A percentile compares a stretch with the other conserved stretches of the same genome.
Conservation (phyloP, 768 basidiomycete genomes). For the Rhizopogon roseolus region DNA sequence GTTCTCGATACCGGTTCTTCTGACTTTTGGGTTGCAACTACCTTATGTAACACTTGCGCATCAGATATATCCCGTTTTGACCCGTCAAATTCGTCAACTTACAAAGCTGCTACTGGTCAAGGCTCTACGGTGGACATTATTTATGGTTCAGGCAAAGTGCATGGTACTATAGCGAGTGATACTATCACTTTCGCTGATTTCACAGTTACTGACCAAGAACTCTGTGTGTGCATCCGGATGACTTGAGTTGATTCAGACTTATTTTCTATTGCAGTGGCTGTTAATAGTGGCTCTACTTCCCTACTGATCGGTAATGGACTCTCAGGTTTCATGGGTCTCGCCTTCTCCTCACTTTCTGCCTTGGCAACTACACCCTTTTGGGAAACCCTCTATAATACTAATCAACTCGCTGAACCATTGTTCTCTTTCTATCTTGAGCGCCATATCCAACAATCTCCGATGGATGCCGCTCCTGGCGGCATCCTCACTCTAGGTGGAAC, state of each 20-base stretch:
- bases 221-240: conserved; percentile 36
- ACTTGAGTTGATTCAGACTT: background rate
- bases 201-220: conserved; percentile 45
- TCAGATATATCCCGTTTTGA: conserved; percentile 39
- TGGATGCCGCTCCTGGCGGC: conserved; percentile 51
- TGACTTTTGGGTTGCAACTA: conserved; percentile 82
- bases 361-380: conserved; percentile 62
- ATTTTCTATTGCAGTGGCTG: conserved; percentile 45
- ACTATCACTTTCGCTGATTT: conserved; percentile 65
- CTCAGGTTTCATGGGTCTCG: conserved; percentile 77
- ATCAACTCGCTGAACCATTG: conserved; percentile 43
- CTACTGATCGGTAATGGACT: conserved; percentile 44
- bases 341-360: conserved; percentile 55
- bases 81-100: conserved; percentile 34
- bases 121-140: conserved; percentile 32
- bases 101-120: conserved; percentile 13
- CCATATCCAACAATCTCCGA: conserved; percentile 30
- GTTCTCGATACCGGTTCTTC: conserved; percentile 90
- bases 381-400: conserved; percentile 42
- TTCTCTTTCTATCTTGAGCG: conserved; percentile 67
- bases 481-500: conserved; percentile 70
- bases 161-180: conserved; percentile 51
- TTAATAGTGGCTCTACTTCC: conserved; percentile 36
- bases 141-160: conserved; percentile 71
- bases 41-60: conserved; percentile 40